Conservation (phyloP, 148 eudicot genomes). For the Vaccinium corymbosum region DNA sequence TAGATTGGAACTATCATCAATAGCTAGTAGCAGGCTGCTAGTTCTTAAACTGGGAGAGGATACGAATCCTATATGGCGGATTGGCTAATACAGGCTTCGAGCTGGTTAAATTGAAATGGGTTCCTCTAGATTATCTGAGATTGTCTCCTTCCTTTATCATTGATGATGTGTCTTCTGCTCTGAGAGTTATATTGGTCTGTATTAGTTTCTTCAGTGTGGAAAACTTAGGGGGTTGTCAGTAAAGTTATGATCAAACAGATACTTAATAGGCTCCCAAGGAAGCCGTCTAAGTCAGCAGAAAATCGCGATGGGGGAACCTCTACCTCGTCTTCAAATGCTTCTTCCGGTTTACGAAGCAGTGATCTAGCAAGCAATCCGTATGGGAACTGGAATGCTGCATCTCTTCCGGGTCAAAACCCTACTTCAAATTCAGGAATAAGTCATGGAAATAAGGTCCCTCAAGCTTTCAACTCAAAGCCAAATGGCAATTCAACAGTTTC, state of each 20-base stretch:
- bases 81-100: slow-evolving; percentile 13
- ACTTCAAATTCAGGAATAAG: slow-evolving; percentile 36
- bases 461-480: slow-evolving; percentile 31
- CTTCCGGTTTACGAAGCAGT: slow-evolving; percentile 42
- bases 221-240: slow-evolving; percentile 14
- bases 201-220: slow-evolving; percentile 14
- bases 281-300: slow-evolving; percentile 70
- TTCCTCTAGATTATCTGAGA: slow-evolving; percentile 12
- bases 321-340: slow-evolving; percentile 40
- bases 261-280: slow-evolving; percentile 74
- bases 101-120: slow-evolving; percentile 7
- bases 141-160: not conserved
- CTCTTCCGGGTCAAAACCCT: slow-evolving; percentile 32
- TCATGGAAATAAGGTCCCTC: slow-evolving; percentile 37
- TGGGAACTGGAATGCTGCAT: slow-evolving; percentile 42
- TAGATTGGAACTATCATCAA: not conserved
- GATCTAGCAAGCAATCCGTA: slow-evolving; percentile 39
- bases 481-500: slow-evolving; percentile 30
- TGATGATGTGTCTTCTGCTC: slow-evolving; percentile 2
- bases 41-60: not conserved
- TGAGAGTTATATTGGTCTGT: not conserved
- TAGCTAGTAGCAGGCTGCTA: not conserved
- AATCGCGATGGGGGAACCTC: slow-evolving; percentile 50
- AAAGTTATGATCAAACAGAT: slow-evolving; percentile 71
- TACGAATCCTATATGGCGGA: slow-evolving; percentile 14